Evolutionary conservation across 1,284 basidiomycete genomes (phyloP), one percentile per base, ranked within the genome.

Genomic region (Puccinia horiana): DNA sequence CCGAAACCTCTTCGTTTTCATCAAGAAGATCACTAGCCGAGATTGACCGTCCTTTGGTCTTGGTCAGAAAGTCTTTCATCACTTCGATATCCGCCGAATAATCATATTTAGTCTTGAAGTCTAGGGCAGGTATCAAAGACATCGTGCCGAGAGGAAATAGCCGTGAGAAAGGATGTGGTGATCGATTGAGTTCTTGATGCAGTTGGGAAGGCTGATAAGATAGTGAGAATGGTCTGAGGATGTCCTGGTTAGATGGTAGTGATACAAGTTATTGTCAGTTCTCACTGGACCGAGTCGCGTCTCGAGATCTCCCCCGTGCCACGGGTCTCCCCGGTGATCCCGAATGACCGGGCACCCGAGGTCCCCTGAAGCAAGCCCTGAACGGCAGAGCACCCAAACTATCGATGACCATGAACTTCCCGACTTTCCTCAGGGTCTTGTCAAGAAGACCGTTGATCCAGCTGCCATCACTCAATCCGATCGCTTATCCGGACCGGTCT

Each of bases 1-100:
- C 91, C 29, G 91, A 91, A 78, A 94, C 90, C 83, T 90, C 91
- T 80, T 89, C 88, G 73, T 90, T 90, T 81, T 94, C 88, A 84
- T 93, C 92, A 85, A 72, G 29, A 3, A 72, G 69, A 74, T 58
- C 69, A 32, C 20, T 81, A 3, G 47, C 52, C 20, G 47, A 52
- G 56, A 81, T 81, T 1, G 78, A 49, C n/a, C 29, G 52, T 42
- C 78, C 78, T 61, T 73, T 81, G 16, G 78, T 81, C 54, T 81
- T 81, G 18, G 14, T 72, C 26, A 81, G 37, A 61, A 81, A 81
- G 12, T 52, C 54, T 44, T 81, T 74, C 49, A 81, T 74, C 3
- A 61, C 49, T 65, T 81, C 54, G 35, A 70, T 42, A 63, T 81
- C 67, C 40, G 58, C 78, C 56, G 56, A 35, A 52, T 81, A 81